These are phyloP conservation scores for Hericium rajendrae DNA, from an alignment of 768 basidiomycete genomes.

Conservation along the genomic window DNA sequence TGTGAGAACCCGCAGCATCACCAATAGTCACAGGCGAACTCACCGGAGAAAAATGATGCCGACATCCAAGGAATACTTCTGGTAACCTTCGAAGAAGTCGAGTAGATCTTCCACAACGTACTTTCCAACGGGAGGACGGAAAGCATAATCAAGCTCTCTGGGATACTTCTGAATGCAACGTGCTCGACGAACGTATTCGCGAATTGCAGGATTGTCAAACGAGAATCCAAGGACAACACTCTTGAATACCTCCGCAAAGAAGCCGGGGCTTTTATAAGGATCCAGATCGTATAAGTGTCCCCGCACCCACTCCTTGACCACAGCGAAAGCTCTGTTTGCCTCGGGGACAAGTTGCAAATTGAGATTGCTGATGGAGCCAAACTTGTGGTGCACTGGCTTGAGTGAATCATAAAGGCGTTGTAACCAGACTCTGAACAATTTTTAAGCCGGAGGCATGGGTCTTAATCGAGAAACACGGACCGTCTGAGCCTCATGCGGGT, in stretches of 20 bases:
- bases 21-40: no score
- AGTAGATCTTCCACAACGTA: constrained; percentile 5
- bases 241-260: constrained; percentile 5
- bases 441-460: background rate
- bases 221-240: constrained; percentile 9
- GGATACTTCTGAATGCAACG: background rate
- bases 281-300: background rate
- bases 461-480: no score
- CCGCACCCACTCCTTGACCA: constrained; percentile 9
- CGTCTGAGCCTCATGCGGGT: no score
- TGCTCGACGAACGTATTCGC: constrained; percentile 3
- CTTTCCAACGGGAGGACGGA: background rate
- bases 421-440: background rate
- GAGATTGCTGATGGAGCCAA: constrained; percentile 5
- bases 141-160: background rate
- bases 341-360: background rate
- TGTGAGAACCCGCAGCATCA: no score
- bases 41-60: no score
- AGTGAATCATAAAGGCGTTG: constrained; percentile 10
- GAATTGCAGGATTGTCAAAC: constrained; percentile 5
- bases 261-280: background rate
- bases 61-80: background rate
- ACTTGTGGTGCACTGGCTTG: constrained; percentile 2
- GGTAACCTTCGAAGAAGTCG: background rate
- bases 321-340: background rate